Conservation (phyloP, 345 rosid species). For the Rubroshorea leprosula region DNA sequence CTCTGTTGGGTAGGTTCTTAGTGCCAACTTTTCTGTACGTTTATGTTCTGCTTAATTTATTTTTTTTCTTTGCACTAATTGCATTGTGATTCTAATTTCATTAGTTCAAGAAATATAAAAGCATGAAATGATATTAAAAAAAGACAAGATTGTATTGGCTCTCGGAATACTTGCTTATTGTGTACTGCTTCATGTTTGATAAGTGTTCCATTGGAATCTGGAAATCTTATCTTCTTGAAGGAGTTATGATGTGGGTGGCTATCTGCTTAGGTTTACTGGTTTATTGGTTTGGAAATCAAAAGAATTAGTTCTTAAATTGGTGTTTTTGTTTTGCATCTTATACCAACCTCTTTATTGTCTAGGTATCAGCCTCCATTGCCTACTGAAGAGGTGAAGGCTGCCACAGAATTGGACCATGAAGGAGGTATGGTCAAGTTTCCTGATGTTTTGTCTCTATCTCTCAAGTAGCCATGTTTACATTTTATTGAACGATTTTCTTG, state of each 20-base stretch:
- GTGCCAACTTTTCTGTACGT: neutral
- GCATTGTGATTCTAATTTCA: neutral
- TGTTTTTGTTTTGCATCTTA: neutral
- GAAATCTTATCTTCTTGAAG: neutral
- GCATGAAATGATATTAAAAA: no score
- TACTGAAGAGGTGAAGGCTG: constrained; percentile 53
- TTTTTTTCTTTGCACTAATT: neutral
- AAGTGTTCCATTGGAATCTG: neutral
- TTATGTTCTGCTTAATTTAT: neutral
- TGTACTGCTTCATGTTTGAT: neutral
- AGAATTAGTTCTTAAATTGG: neutral
- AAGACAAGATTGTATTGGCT: no score
- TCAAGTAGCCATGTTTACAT: neutral
- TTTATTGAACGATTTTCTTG: neutral
- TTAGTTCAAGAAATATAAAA: neutral
- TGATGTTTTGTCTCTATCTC: neutral
- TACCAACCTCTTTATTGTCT: constrained; percentile 13
- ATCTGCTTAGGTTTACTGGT: neutral
- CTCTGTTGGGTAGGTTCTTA: constrained; percentile 66
- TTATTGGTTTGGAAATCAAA: neutral
- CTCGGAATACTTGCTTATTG: neutral
- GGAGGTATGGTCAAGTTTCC: constrained; percentile 38
- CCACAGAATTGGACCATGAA: constrained; percentile 45
- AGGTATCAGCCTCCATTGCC: constrained; percentile 81
- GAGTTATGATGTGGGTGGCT: neutral